A percentile compares a stretch with the other conserved stretches of the same genome.
These are phyloP conservation scores for Trichoderma reesei DNA, from an alignment of 495 filamentous ascomycete species.

Conservation along the genomic window DNA sequence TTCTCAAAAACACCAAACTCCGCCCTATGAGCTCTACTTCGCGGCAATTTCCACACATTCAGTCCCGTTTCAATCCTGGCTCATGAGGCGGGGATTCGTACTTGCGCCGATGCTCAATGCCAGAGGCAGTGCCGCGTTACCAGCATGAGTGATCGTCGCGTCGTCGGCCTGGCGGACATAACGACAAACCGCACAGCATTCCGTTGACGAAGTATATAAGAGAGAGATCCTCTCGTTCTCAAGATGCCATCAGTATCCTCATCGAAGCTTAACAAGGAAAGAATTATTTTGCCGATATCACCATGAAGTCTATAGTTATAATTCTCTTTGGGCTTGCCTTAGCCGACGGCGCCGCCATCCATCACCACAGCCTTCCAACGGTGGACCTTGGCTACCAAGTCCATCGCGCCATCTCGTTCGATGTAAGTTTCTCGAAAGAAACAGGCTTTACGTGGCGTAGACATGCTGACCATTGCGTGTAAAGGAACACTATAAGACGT, in stretches of 20 bases:
- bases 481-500: conserved; percentile 1
- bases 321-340: background rate
- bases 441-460: background rate
- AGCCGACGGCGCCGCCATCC: background rate
- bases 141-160: background rate
- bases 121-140: background rate
- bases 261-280: background rate
- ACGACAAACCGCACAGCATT: background rate
- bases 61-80: no score
- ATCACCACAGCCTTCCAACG: background rate
- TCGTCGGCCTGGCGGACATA: background rate
- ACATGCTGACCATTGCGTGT: background rate
- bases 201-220: background rate
- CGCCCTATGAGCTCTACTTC: background rate
- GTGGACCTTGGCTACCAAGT: conserved; percentile 12
- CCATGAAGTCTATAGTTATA: background rate
- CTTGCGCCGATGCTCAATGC: background rate
- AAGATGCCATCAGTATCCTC: background rate
- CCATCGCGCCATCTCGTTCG: conserved; percentile 7
- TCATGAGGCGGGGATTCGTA: background rate
- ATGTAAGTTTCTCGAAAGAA: background rate
- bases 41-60: no score
- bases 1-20: background rate
- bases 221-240: background rate
- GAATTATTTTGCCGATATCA: background rate